Evolutionary conservation across 345 rosid genomes (phyloP), one percentile per base, ranked within the genome.

Genomic region (Melastoma malabathricum): DNA sequence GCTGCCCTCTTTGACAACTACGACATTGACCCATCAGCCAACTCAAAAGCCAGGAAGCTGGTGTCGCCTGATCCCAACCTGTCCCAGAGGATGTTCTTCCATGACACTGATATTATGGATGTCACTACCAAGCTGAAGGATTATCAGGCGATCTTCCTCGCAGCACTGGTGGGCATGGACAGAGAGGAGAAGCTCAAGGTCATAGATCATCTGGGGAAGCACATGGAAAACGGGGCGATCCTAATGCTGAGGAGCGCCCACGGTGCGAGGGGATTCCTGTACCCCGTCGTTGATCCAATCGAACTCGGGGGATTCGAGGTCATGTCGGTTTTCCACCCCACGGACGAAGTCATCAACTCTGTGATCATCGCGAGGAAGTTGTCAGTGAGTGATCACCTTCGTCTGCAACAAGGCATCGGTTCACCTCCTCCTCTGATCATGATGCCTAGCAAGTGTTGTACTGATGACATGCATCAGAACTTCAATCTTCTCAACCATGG

Each of bases 231-330:
- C 3, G 89, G 84, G 13, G 80, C 88, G 31, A 15, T 81, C 8
- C 52, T 86, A 27, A 73, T 89, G 98, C 61, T 86, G 16, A 75
- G 98, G 74, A 86, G 98, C 12, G 98, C 92, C 15, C 86, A 89
- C 45, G 92, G 92, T 3, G 90, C 97, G 55, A 64, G 96, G 59
- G 83, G 77, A 10, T 86, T 89, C 51, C 94, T 89, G 3, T 86
- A 86, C 55, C 97, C 97, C 0, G 76, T 86, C 27, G 72, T 89
- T 4, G 75, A 86, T 53, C 79, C 82, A 15, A 54, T 64, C 54
- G 96, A 89, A 56, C 80, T 89, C 13, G 61, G 51, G 16, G 92
- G 86, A 13, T 89, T 89, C 10, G 71, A 86, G 64, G 86, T 83
- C 20, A 64, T 86, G 9, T 77, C 80, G 1, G 71, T 76, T 54